Evolutionary conservation across 176 grass and related monocot genomes (phyloP).

Genomic region (Phoenix dactylifera): DNA sequence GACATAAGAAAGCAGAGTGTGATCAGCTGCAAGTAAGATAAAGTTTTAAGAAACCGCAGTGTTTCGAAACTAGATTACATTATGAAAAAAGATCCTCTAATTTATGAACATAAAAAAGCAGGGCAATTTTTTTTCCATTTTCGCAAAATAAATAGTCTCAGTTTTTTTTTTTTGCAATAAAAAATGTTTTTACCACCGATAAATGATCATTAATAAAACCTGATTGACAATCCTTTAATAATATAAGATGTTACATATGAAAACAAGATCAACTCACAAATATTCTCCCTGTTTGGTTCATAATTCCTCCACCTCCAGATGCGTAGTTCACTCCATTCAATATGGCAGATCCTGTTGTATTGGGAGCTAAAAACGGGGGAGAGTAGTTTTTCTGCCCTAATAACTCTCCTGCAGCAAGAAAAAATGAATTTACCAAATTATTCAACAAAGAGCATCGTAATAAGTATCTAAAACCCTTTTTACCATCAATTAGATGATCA

Average conservation of each 20-base stretch:
- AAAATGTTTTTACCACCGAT: too few relatives aligned
- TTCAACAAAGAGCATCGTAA: not conserved
- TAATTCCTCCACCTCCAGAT: slow-evolving; percentile 76
- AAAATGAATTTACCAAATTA: not conserved
- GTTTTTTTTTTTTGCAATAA: too few relatives aligned
- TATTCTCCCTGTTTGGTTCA: slow-evolving; percentile 59
- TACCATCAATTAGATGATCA: too few relatives aligned
- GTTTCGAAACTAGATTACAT: too few relatives aligned
- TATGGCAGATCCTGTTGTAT: slow-evolving; percentile 49
- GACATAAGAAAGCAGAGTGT: too few relatives aligned
- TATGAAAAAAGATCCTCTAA: too few relatives aligned
- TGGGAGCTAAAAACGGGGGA: slow-evolving; percentile 65
- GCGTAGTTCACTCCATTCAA: slow-evolving; percentile 91
- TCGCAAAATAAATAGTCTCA: too few relatives aligned
- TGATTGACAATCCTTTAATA: not conserved
- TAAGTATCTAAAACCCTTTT: not conserved
- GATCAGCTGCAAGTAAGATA: too few relatives aligned
- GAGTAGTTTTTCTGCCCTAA: slow-evolving; percentile 61
- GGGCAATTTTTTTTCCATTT: too few relatives aligned
- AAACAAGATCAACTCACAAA: slow-evolving; percentile 40
- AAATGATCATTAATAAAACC: too few relatives aligned
- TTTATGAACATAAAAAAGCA: too few relatives aligned
- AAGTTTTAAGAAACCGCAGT: too few relatives aligned
- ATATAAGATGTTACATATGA: not conserved
- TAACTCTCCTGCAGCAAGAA: slow-evolving; percentile 52